Evolutionary conservation across 805 yeast genomes (phyloP), one percentile per base, ranked within the genome.

Genomic region (Nakazawaea ambrosiae): DNA sequence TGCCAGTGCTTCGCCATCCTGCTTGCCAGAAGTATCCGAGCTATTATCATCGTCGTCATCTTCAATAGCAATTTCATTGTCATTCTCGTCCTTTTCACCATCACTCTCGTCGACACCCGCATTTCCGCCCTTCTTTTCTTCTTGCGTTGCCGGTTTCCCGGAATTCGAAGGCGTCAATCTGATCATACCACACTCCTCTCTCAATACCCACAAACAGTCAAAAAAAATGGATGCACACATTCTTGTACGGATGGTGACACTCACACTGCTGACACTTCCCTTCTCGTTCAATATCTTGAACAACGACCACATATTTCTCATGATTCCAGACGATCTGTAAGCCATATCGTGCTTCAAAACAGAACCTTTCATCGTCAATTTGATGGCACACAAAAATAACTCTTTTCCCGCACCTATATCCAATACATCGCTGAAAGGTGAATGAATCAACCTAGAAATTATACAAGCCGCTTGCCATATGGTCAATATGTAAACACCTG

Each of bases 391-490:
- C 43, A 73, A 73, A 49, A 81, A 86, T 22, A 82, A 70, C 38
- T 69, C 72, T 51, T 76, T 79, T 6, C 96, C 97, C 0, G 78
- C 67, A 2, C 73, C 76, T 24, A 76, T 58, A 57, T 88, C 96
- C 12, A 89, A 53, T 12, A 78, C 70, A 20, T 71, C 64, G 19
- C 78, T 70, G 49, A 86, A 63, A 1, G 86, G 73, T 1, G 96
- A 86, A 53, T 88, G 89, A 7, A 76, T 71, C 33, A 90, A 64
- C 49, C 85, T 79, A 37, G 83, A 84, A 23, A 92, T 76, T 27
- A 90, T 77, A 49, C 88, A 82, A 2, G 95, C 78, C 1, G 96
- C 83, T 58, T 92, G 97, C 96, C 97, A 88, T 20, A 89, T 73
- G 33, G 81, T 78, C 44, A 87, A 65, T 2, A 88, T 75, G 53